Conservation (phyloP, 1,139 yeast species). For the Kurtzmaniella quercitrusa region DNA sequence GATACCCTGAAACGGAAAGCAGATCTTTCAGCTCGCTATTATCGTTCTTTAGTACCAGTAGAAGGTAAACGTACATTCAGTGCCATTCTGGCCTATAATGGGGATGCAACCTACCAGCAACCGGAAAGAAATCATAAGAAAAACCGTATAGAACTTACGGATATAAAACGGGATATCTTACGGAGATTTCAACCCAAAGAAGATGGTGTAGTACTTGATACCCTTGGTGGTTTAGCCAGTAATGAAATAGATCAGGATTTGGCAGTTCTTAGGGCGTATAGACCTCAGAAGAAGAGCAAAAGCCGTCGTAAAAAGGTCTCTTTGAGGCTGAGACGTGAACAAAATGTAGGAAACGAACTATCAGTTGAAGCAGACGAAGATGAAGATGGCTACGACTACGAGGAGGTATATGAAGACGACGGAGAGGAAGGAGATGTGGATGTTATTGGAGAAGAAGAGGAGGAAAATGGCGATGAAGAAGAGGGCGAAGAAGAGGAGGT, state of each 20-base stretch:
- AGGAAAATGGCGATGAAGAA: conserved; percentile 1
- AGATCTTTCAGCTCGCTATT: conserved; percentile 23
- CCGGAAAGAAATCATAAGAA: conserved; percentile 22
- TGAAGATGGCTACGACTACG: conserved; percentile 8
- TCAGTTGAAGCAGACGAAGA: conserved; percentile 6
- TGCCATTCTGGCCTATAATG: conserved; percentile 11
- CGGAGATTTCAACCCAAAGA: neutral
- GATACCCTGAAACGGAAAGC: conserved; percentile 12
- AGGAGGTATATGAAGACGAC: conserved; percentile 10
- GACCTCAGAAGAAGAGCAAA: conserved; percentile 3
- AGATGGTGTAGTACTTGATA: conserved; percentile 4
- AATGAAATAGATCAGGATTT: conserved; percentile 25
- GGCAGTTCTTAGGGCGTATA: conserved; percentile 9
- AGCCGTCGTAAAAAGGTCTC: neutral
- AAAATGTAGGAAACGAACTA: conserved; percentile 3
- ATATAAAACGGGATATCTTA: conserved; percentile 15
- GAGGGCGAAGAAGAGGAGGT: conserved; percentile 8
- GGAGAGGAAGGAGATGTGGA: conserved; percentile 4
- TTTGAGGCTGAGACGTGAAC: neutral
- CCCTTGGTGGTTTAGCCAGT: conserved; percentile 8
- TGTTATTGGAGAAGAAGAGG: too few relatives aligned
- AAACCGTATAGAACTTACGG: conserved; percentile 33
- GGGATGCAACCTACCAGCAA: conserved; percentile 24
- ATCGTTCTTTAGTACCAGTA: conserved; percentile 24
- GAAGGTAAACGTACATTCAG: conserved; percentile 12